Evolutionary conservation across 2,329 filamentous ascomycete species (phyloP).

Genomic region (Aspergillus fumigatiaffinis): DNA sequence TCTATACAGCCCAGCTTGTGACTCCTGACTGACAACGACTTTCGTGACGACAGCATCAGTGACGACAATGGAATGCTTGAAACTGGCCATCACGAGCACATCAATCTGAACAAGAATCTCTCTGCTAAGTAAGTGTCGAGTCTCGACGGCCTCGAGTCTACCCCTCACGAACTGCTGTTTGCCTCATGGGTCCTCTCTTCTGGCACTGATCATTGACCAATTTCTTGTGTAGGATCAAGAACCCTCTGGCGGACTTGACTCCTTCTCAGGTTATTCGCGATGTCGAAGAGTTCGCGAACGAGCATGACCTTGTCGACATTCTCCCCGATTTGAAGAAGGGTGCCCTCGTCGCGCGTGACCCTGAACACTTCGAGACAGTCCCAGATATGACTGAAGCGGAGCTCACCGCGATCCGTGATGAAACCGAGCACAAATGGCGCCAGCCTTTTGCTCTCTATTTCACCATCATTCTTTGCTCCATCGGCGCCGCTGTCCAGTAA

Average conservation of each 20-base stretch:
- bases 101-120: slow-evolving; percentile 27
- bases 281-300: slow-evolving; percentile 42
- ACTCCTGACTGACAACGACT: slow-evolving; percentile 1
- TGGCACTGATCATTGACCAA: neutral
- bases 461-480: slow-evolving; percentile 50
- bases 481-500: slow-evolving; percentile 50
- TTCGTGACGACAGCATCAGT: slow-evolving; percentile 1
- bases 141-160: neutral
- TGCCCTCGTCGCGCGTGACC: slow-evolving; percentile 49
- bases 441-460: slow-evolving; percentile 48
- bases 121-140: slow-evolving; percentile 22
- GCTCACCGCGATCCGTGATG: slow-evolving; percentile 40
- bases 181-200: neutral
- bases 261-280: slow-evolving; percentile 36
- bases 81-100: slow-evolving; percentile 19
- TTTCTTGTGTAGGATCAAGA: slow-evolving; percentile 38
- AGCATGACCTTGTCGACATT: slow-evolving; percentile 40
- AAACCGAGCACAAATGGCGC: slow-evolving; percentile 48
- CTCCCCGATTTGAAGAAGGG: slow-evolving; percentile 44
- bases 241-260: slow-evolving; percentile 42
- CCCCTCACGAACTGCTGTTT: neutral
- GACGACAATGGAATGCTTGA: slow-evolving; percentile 16
- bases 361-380: slow-evolving; percentile 43
- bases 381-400: slow-evolving; percentile 43
- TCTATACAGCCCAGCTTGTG: neutral